phyloP scores from a whole-genome alignment of 352 stramenopile genomes.

The Pythium chondricola region DNA sequence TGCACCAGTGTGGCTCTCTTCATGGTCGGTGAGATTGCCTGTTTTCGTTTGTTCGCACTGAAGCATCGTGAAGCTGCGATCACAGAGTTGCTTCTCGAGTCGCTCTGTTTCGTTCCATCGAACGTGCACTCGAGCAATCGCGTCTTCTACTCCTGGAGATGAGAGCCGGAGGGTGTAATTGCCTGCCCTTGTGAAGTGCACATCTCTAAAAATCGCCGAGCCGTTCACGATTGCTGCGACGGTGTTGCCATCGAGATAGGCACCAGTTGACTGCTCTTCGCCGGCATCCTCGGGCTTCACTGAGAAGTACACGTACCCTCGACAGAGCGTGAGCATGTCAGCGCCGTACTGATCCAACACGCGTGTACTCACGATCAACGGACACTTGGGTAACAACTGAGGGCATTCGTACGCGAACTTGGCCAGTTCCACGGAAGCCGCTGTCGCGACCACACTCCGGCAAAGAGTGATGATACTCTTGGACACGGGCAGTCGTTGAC shows the following conservation, averaged over 20 bases:
- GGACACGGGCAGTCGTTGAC: constrained; percentile 21
- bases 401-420: constrained; percentile 40
- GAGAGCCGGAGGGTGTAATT: constrained; percentile 37
- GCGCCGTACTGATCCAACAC: constrained; percentile 55
- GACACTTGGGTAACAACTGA: constrained; percentile 38
- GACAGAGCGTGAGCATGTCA: constrained; percentile 20
- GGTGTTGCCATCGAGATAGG: background rate
- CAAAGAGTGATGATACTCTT: constrained; percentile 24
- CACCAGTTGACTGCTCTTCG: background rate
- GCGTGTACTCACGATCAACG: constrained; percentile 27
- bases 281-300: background rate
- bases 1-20: no score
- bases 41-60: constrained; percentile 4
- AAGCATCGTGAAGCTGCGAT: constrained; percentile 9
- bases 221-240: constrained; percentile 28
- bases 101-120: constrained; percentile 20
- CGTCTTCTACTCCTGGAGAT: constrained; percentile 15
- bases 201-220: constrained; percentile 25
- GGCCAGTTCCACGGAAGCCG: constrained; percentile 34
- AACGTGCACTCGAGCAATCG: constrained; percentile 37
- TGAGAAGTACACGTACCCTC: constrained; percentile 22
- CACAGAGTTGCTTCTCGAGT: background rate
- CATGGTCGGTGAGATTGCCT: background rate
- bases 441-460: no score
- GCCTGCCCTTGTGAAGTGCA: constrained; percentile 34